phyloP scores from a whole-genome alignment of 441 rosid genomes.

The Omphalea diandra region DNA sequence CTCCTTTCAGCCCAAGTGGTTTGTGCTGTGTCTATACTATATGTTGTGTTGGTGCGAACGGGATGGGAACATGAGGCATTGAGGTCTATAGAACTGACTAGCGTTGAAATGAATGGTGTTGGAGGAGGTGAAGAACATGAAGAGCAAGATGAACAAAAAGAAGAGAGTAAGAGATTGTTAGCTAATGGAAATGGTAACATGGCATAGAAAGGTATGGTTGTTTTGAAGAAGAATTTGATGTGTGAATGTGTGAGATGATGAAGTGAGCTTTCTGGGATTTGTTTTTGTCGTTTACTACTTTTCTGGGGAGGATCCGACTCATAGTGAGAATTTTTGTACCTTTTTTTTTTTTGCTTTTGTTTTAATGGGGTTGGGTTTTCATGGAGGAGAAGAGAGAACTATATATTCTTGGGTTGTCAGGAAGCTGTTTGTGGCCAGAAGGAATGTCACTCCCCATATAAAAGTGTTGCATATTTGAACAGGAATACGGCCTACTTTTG shows the following conservation, averaged over 20 bases:
- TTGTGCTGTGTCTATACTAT: slow-evolving; percentile 66
- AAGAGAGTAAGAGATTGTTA: slow-evolving; percentile 42
- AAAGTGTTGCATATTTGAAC: neutral
- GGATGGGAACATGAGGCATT: slow-evolving; percentile 88
- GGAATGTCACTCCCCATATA: slow-evolving; percentile 24
- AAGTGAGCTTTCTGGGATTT: slow-evolving; percentile 22
- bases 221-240: slow-evolving; percentile 18
- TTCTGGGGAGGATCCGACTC: slow-evolving; percentile 17
- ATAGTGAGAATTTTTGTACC: neutral
- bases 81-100: slow-evolving; percentile 56
- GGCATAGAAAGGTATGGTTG: slow-evolving; percentile 15
- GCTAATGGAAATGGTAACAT: slow-evolving; percentile 41
- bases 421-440: slow-evolving; percentile 18
- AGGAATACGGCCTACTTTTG: slow-evolving; percentile 19
- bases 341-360: slow-evolving; percentile 1
- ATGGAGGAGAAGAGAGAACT: slow-evolving; percentile 5
- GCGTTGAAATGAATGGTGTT: slow-evolving; percentile 43
- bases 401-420: neutral
- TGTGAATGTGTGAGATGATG: slow-evolving; percentile 12
- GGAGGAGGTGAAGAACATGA: slow-evolving; percentile 24
- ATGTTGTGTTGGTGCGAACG: slow-evolving; percentile 52
- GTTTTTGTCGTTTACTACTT: slow-evolving; percentile 26
- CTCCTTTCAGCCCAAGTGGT: slow-evolving; percentile 85
- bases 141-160: slow-evolving; percentile 10
- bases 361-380: neutral